Evolutionary conservation across 2,329 filamentous ascomycete genomes (phyloP), one percentile per base, ranked within the genome.

Genomic region (Laburnicola sp.): DNA sequence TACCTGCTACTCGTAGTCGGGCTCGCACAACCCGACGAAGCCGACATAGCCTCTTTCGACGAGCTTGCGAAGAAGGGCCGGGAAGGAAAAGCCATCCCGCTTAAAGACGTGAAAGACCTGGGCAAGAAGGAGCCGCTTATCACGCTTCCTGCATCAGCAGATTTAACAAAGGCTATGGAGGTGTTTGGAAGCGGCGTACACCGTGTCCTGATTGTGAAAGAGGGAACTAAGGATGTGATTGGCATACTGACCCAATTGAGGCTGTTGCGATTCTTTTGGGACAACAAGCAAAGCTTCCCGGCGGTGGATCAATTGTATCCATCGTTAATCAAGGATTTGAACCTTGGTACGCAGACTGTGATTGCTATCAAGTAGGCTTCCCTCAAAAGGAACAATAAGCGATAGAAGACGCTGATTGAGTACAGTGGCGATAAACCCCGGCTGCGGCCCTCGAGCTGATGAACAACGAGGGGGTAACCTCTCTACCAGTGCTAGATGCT

Each of bases 1-100:
- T 97, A 97, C 65, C 82, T 99, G 2, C 78, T 97, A 11, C 85
- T 95, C 28, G 93, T 97, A 1, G 86, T 97, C n/a, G 93, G 94
- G 2, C 80, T 97, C 40, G 86, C 86, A 23, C 84, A 85, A 49
- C 91, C 92, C 0, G 86, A 91, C 36, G 87, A 91, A 48, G 84
- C 86, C 27, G 82, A 91, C 56, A 77, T 87, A 32, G 78, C 80
- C 8, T 77, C 87, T 2, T 94, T 89, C 66, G 83, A 88, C 51
- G 81, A 85, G 47, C 81, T 99, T 36, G 85, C 87, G 5, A 83
- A 83, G 58, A 90, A 91, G 71, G 91, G 91, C 9, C 84, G 87
- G 50, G 82, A 87, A 49, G 89, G 89, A 7, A 82, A 83, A 42
- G 82, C 83, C 8, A 92, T 97, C 37, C 85, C 91, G 1, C 74